phyloP scores from a whole-genome alignment of 768 basidiomycete species.

The Daedaleopsis nitida region DNA sequence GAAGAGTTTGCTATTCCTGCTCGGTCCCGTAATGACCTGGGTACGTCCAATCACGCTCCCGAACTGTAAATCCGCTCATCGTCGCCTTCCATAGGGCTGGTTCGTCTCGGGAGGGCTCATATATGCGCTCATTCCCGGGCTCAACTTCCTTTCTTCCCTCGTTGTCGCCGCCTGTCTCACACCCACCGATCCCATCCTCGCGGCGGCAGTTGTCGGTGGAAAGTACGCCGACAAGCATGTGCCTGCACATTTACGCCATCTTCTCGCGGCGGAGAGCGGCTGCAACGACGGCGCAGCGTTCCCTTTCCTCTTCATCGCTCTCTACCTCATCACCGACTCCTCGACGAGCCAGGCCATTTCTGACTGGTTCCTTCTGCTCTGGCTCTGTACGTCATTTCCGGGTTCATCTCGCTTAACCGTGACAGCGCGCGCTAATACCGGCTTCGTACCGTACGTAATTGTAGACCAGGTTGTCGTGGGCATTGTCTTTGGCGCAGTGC shows the following conservation, averaged over 20 bases:
- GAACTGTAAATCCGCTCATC: not conserved
- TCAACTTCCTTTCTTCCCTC: conserved; percentile 87
- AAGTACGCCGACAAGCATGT: conserved; percentile 99
- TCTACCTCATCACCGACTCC: conserved; percentile 80
- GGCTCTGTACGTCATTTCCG: conserved; percentile 67
- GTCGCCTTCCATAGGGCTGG: conserved; percentile 68
- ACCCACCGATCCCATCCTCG: conserved; percentile 93
- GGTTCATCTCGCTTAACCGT: not conserved
- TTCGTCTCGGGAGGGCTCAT: conserved; percentile 91
- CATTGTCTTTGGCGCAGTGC: conserved; percentile 66
- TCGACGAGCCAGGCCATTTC: conserved; percentile 65
- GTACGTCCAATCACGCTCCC: conserved; percentile 46
- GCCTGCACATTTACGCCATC: conserved; percentile 72
- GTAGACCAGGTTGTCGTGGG: conserved; percentile 83
- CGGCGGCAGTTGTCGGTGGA: conserved; percentile 90
- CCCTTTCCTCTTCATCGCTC: conserved; percentile 87
- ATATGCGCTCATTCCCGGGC: conserved; percentile 85
- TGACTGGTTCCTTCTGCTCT: conserved; percentile 87
- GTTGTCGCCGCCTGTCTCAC: conserved; percentile 93
- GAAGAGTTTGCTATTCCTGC: conserved; percentile 83
- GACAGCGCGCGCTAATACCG: not conserved
- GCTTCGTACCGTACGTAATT: conserved; percentile 1
- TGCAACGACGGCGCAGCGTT: conserved; percentile 98
- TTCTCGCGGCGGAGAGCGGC: conserved; percentile 77
- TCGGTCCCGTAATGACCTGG: conserved; percentile 84